phyloP scores from a whole-genome alignment of 1,284 basidiomycete genomes.

The Pseudozyma pruni region DNA sequence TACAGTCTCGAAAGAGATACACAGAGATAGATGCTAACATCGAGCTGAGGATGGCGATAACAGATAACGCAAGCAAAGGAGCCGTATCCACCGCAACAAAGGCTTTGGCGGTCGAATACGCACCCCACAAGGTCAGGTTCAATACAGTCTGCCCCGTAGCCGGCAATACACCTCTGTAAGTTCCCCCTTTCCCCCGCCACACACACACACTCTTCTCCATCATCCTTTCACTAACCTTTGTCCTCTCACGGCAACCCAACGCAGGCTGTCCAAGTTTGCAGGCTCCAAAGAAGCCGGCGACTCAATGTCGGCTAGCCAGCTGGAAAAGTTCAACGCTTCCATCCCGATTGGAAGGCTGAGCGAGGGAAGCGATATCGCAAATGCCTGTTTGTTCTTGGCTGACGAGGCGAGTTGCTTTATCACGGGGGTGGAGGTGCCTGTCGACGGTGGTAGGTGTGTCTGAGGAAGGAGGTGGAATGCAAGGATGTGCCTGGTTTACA shows the following conservation, averaged over 20 bases:
- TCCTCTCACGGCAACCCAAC: no score
- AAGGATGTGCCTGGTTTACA: no score
- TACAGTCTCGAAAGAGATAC: neutral
- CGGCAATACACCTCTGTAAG: conserved; percentile 54
- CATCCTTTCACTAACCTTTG: no score
- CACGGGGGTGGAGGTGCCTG: conserved; percentile 43
- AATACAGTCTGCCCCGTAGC: conserved; percentile 45
- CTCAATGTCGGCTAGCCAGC: neutral
- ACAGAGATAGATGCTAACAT: neutral
- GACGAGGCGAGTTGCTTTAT: conserved; percentile 26
- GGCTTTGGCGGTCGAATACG: conserved; percentile 47
- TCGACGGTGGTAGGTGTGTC: conserved; percentile 48
- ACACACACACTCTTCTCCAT: no score
- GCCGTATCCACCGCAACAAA: conserved; percentile 45
- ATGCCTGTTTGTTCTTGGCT: conserved; percentile 50
- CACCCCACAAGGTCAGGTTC: conserved; percentile 32
- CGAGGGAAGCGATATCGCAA: conserved; percentile 37
- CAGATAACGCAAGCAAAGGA: conserved; percentile 43
- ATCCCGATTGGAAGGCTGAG: conserved; percentile 40
- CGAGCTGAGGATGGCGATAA: neutral
- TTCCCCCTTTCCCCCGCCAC: neutral
- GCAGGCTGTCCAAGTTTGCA: conserved; percentile 34
- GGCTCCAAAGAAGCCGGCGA: conserved; percentile 31
- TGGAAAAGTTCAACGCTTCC: conserved; percentile 30
- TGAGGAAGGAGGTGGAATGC: no score